These are phyloP conservation scores for Trichoderma harzianum DNA, from an alignment of 2,329 filamentous ascomycete genomes.

Conservation along the genomic window DNA sequence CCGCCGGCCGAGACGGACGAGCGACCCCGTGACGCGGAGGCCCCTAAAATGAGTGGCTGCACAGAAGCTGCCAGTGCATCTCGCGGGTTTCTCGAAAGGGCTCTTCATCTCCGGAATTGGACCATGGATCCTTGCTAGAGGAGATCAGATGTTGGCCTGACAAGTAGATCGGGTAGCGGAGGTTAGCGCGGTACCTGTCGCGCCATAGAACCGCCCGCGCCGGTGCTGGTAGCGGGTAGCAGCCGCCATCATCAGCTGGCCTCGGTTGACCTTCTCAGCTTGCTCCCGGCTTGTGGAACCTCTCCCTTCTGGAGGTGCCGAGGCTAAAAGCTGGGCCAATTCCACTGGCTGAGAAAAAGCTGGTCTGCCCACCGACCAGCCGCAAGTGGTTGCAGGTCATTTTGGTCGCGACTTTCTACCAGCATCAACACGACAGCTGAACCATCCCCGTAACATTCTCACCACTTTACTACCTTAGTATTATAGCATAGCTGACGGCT, in stretches of 20 bases:
- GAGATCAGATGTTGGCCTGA: slow-evolving; percentile 15
- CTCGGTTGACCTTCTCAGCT: slow-evolving; percentile 20
- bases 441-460: not conserved
- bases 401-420: not conserved
- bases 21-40: not conserved
- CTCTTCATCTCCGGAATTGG: slow-evolving; percentile 20
- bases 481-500: not conserved
- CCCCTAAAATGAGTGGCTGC: slow-evolving; percentile 6
- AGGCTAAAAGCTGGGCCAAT: not conserved
- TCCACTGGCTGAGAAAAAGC: not conserved
- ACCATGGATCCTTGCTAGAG: slow-evolving; percentile 9
- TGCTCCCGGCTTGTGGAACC: slow-evolving; percentile 11
- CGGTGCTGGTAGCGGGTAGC: not conserved
- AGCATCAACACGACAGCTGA: not conserved
- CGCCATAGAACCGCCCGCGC: not conserved
- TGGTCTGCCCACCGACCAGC: slow-evolving; percentile 9
- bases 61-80: not conserved
- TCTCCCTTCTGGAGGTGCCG: slow-evolving; percentile 10
- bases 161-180: slow-evolving; percentile 16
- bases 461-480: not conserved
- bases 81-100: slow-evolving; percentile 15
- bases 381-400: slow-evolving; percentile 11
- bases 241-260: slow-evolving; percentile 19
- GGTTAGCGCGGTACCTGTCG: slow-evolving; percentile 4
- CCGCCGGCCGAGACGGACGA: not conserved